Evolutionary conservation across 352 stramenopile species (phyloP), one percentile per base, ranked within the genome.

Genomic region (Saprolegnia diclina): DNA sequence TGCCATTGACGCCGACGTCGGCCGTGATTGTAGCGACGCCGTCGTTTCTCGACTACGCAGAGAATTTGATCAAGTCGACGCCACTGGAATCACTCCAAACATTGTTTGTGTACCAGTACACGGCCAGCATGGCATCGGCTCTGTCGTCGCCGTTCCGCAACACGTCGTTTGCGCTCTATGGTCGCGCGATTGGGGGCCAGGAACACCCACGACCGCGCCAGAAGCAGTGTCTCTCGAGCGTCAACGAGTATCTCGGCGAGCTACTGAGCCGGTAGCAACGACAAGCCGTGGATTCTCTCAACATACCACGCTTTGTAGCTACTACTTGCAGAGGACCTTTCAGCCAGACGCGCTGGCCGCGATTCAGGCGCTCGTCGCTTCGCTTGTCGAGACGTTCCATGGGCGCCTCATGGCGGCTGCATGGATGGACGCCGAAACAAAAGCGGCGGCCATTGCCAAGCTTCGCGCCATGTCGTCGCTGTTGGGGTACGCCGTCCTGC

Each of bases 151-250:
- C 79, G 9, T 97, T 97, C 54, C 79, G 97, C 9, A 73, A 90
- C n/a, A 87, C 87, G 0, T 79, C 83, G 14, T 98, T 98, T 71
- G 80, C 89, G 3, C 97, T 98, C 72, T 97, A 92, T 67, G 78
- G 81, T 7, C 70, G 76, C 19, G 87, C 72, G 1, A 69, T 98
- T 0, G 73, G 76, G 0, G 94, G 94, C 0, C 93, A 96, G 52
- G 75, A 92, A 59, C 76, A 87, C 57, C 90, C 90, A 52, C 84
- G 92, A n/a, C 87, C 85, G 38, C 81, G 91, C 10, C 96, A 91
- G 87, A 97, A 98, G 67, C 77, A 92, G 21, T 95, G 89, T 69
- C 81, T 98, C 64, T 74, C 75, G 37, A 79, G 76, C 53, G 81
- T 88, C 11, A 83, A 93, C 61, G 64, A 1, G n/a, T 79, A 79